phyloP scores from a whole-genome alignment of 768 basidiomycete species.

The Rhizopogon sp. region DNA sequence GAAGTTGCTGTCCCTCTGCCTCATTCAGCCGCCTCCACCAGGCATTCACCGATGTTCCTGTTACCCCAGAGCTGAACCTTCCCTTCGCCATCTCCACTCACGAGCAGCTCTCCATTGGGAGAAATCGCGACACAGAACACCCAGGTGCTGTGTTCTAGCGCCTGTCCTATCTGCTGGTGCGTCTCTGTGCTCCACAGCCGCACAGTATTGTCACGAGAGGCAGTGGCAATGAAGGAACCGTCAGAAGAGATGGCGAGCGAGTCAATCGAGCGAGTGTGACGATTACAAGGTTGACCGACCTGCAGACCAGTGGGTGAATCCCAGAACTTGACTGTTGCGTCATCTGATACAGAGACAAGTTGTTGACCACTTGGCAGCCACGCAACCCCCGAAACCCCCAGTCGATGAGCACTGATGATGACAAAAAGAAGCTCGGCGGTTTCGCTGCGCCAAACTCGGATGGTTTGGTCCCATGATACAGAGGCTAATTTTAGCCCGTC shows the following conservation, averaged over 20 bases:
- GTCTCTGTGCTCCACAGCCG: slow-evolving; percentile 2
- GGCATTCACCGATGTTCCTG: no score
- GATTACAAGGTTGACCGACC: slow-evolving; percentile 24
- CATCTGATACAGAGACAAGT: slow-evolving; percentile 10
- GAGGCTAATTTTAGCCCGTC: slow-evolving; percentile 6
- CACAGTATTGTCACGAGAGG: background rate
- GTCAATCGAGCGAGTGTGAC: slow-evolving; percentile 23
- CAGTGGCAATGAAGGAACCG: background rate
- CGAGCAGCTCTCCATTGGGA: no score
- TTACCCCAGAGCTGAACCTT: no score
- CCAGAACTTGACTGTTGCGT: slow-evolving; percentile 24
- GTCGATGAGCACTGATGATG: background rate
- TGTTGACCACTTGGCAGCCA: slow-evolving; percentile 17
- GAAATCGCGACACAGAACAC: no score
- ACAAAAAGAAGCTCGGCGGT: background rate
- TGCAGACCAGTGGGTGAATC: slow-evolving; percentile 23
- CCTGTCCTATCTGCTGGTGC: no score
- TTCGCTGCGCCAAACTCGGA: slow-evolving; percentile 3
- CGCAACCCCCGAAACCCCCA: slow-evolving; percentile 23
- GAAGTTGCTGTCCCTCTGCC: no score
- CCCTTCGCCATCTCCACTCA: no score
- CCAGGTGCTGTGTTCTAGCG: no score
- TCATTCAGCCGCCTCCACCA: no score
- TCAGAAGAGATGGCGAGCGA: slow-evolving; percentile 24
- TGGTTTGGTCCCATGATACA: slow-evolving; percentile 5